Base-by-base conservation (phyloP, 805 yeast species). In the Ogataea pilisensis region DNA sequence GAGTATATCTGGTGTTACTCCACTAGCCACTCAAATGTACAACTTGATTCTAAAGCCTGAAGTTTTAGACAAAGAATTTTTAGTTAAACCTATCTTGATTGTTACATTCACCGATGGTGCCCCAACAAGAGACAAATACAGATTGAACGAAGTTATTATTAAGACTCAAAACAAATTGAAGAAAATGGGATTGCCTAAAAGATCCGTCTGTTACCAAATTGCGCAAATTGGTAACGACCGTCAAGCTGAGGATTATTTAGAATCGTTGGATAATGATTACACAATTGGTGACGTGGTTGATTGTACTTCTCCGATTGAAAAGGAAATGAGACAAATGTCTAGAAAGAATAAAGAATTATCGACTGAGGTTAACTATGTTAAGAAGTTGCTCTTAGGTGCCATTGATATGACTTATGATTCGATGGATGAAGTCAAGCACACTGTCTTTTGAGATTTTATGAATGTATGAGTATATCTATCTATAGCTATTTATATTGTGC, bases 31-130 rank as follows among this genome's bases (percentile, higher is more conserved):
- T 1, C 42, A 42, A 19, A 35, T 53, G 17, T 35, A 41, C n/a
- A 45, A 48, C 5, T 29, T 48, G 25, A 42, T 53, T n/a, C 9
- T 53, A 17, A 44, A 45, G 26, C 58, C 58, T 8, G 48, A 51
- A 32, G 43, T 53, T 14, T 13, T 45, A 20, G 29, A 45, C 5
- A 46, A 50, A 29, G 19, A 20, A 17, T 35, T 18, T 12, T 34
- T 51, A 16, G 19, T 38, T 3, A 49, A 48, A 39, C 56, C 56
- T 17, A 19, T 50, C 4, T 37, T 53, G 21, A 40, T 53, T 25
- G 52, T 53, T 2, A 41, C 45, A 4, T 53, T 53, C 25, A 53
- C 58, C 18, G 58, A 53, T 38, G 58, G 58, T 24, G 54, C 56
- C 4, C 58, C 58, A 31, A 37, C 45, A 6, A 39, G 53, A 28